Base-by-base conservation (phyloP, 2,329 filamentous ascomycete species). In the Cladosporium sp. region DNA sequence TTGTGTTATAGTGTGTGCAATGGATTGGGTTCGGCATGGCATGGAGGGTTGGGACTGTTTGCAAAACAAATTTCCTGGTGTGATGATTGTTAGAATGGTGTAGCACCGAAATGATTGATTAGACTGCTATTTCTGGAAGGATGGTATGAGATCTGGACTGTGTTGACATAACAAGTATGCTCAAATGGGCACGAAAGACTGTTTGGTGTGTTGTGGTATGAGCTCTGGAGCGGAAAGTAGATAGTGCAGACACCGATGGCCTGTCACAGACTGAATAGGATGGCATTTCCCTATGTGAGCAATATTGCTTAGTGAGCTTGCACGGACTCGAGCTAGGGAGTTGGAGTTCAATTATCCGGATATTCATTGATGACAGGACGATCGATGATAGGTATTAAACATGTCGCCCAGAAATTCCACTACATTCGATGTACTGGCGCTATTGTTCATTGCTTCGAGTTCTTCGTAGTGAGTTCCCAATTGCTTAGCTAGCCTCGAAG, bases 1-100 rank as follows among this genome's bases (percentile, higher is more conserved):
- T 71, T 72, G 28, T 51, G 59, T 51, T 70, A 68, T 70, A 68
- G 69, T 47, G 41, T 12, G 41, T 1, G 41, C 7, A 21, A 21
- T 47, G 61, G 68, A 65, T 55, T 32, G 38, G 54, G 64, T 54
- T 30, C 54, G 57, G 57, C 51, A 68, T 70, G 72, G 72, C 59
- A 73, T 70, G 69, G 58, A 61, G 38, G 55, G 24, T 14, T 14
- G 32, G 30, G n/a, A n/a, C 4, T 57, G 32, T 34, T 38, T 41
- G 21, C 34, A 59, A 18, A 59, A 59, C 55, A 59, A 59, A 59
- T 59, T 57, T 57, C 30, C 54, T 57, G 26, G 54, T 18, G 30
- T 57, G n/a, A 38, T 57, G 54, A 21, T 8, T 34, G 11, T 26
- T 3, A 34, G 54, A 21, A 21, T 57, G n/a, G n/a, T 18, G 28